These are phyloP conservation scores for Yamadazyma endophytica DNA, from an alignment of 805 yeast species.

Conservation along the genomic window DNA sequence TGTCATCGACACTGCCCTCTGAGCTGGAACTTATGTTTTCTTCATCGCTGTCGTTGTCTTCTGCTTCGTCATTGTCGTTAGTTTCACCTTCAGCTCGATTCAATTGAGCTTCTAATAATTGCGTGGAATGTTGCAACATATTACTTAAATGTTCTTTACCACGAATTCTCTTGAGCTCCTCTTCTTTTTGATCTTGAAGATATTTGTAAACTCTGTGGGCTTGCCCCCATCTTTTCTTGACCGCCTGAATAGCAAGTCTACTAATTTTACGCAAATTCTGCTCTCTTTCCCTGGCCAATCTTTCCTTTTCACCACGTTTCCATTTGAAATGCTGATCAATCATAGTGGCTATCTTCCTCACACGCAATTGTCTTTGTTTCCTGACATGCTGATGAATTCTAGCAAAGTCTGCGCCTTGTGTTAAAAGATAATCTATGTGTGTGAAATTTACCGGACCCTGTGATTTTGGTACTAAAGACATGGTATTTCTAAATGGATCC, in stretches of 20 bases:
- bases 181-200: constrained; percentile 71
- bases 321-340: constrained; percentile 84
- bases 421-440: constrained; percentile 67
- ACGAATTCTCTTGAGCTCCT: constrained; percentile 70
- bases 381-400: constrained; percentile 65
- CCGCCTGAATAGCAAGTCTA: constrained; percentile 77
- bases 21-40: constrained; percentile 8
- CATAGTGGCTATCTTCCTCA: constrained; percentile 73
- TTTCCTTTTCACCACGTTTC: constrained; percentile 83
- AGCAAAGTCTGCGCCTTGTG: constrained; percentile 72
- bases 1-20: constrained; percentile 19
- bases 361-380: constrained; percentile 59
- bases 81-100: constrained; percentile 36
- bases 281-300: constrained; percentile 71
- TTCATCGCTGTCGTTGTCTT: constrained; percentile 14
- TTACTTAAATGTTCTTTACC: constrained; percentile 86
- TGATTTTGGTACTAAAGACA: constrained; percentile 35
- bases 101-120: constrained; percentile 80
- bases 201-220: constrained; percentile 80
- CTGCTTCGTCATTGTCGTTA: constrained; percentile 16
- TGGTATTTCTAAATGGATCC: constrained; percentile 45
- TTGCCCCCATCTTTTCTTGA: constrained; percentile 83
- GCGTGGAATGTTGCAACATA: constrained; percentile 88
- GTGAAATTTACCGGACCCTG: constrained; percentile 46
- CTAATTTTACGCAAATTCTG: constrained; percentile 66